Conservation (phyloP, 1,139 yeast species). For the Pichia sp. region DNA sequence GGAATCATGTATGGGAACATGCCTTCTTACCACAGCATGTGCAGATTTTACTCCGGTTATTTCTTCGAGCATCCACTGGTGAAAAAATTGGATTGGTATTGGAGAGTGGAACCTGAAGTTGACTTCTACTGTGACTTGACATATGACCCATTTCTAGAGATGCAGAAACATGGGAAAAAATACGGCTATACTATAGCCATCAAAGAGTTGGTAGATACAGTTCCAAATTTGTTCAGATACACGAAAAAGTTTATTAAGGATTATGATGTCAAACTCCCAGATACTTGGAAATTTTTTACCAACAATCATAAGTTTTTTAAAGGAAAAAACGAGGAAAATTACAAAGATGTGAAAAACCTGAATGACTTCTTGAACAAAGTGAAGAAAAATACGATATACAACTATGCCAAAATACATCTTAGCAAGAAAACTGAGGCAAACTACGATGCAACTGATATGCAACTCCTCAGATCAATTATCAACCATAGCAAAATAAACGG, state of each 20-base stretch:
- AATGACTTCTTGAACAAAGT: conserved; percentile 23
- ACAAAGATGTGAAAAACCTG: conserved; percentile 27
- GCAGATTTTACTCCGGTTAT: conserved; percentile 71
- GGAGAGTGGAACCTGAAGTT: conserved; percentile 93
- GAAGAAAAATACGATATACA: conserved; percentile 22
- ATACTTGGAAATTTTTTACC: conserved; percentile 56
- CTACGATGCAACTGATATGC: conserved; percentile 19
- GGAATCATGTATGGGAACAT: conserved; percentile 77
- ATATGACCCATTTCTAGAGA: conserved; percentile 82
- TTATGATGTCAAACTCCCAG: conserved; percentile 41
- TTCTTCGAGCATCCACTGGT: conserved; percentile 74
- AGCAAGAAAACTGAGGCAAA: conserved; percentile 20
- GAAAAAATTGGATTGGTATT: conserved; percentile 73
- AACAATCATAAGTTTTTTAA: conserved; percentile 31
- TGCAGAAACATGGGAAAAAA: conserved; percentile 64
- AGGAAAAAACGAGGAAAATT: conserved; percentile 27
- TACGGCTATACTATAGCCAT: conserved; percentile 82
- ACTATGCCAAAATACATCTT: conserved; percentile 27
- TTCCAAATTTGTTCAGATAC: conserved; percentile 72
- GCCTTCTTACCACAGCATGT: conserved; percentile 68
- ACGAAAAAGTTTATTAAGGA: conserved; percentile 59
- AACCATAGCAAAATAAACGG: conserved; percentile 30
- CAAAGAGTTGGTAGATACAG: conserved; percentile 70
- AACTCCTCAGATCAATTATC: conserved; percentile 32
- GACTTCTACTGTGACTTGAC: conserved; percentile 86